Percentiles rank a stretch among this genome's conserved stretches.
Conservation (phyloP, 1,284 basidiomycete genomes). For the Cryptococcus hybrid region DNA sequence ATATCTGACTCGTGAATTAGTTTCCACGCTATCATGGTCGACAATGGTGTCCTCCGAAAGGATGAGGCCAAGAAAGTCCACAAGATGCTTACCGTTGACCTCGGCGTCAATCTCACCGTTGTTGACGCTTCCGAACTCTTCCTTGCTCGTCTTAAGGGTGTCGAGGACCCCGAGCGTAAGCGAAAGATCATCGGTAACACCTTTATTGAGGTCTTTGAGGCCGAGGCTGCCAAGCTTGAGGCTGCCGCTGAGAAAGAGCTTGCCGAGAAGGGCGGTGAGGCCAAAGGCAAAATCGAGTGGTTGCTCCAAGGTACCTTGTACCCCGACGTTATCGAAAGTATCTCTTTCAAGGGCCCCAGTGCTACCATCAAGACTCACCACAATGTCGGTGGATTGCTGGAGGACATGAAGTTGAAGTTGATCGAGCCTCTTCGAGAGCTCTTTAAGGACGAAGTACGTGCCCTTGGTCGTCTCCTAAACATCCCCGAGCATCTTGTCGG, state of each 20-base stretch:
- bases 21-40: constrained; percentile 99
- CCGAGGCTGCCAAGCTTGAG: constrained; percentile 87
- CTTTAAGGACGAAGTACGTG: constrained; percentile 99
- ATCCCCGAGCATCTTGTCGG: constrained; percentile 94
- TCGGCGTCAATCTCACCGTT: constrained; percentile 95
- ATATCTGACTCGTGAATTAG: constrained; percentile 49
- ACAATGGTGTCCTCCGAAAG: constrained; percentile 93
- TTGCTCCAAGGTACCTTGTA: constrained; percentile 98
- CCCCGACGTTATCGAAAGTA: constrained; percentile 98
- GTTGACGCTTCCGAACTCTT: constrained; percentile 95
- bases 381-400: constrained; percentile 94
- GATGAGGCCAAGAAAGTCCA: constrained; percentile 94
- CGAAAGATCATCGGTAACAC: constrained; percentile 99
- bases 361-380: constrained; percentile 99
- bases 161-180: constrained; percentile 97
- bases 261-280: constrained; percentile 65
- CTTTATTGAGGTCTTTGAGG: constrained; percentile 97
- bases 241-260: constrained; percentile 66
- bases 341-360: constrained; percentile 98
- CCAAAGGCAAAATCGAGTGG: constrained; percentile 94
- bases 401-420: constrained; percentile 98
- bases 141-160: constrained; percentile 78
- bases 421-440: constrained; percentile 97
- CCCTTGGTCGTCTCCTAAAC: constrained; percentile 81
- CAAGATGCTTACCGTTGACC: constrained; percentile 88